Conservation (phyloP, 768 basidiomycete genomes). For the Amanita fuliginea region DNA sequence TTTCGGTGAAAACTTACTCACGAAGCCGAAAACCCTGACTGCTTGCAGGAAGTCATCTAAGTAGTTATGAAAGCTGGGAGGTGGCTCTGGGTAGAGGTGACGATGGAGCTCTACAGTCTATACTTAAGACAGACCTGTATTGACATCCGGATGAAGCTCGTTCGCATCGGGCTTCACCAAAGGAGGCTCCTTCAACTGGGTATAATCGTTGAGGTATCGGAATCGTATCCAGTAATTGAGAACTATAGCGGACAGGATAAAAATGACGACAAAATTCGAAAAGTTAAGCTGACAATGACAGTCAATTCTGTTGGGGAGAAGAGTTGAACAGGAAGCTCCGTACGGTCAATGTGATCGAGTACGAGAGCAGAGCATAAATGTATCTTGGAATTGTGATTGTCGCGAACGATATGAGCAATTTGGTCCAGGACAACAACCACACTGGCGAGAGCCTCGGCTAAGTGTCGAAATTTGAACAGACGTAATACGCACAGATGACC, state of each 20-base stretch:
- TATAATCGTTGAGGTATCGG: conserved; percentile 67
- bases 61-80: conserved; percentile 86
- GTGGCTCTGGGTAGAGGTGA: conserved; percentile 34
- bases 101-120: background rate
- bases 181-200: conserved; percentile 70
- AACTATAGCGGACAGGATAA: conserved; percentile 51
- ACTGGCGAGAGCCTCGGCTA: conserved; percentile 30
- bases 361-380: conserved; percentile 71
- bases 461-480: background rate
- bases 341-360: conserved; percentile 85
- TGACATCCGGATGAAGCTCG: conserved; percentile 87
- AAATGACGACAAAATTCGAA: conserved; percentile 79
- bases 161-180: conserved; percentile 75
- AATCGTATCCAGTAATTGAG: conserved; percentile 82
- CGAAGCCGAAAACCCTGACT: conserved; percentile 93
- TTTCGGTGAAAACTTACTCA: conserved; percentile 21
- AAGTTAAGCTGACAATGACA: conserved; percentile 62
- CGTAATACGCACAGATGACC: conserved; percentile 56
- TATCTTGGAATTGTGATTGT: conserved; percentile 77
- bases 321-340: conserved; percentile 11
- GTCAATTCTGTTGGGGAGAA: conserved; percentile 3
- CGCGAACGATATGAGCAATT: conserved; percentile 60
- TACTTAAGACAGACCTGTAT: conserved; percentile 31
- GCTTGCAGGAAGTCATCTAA: conserved; percentile 96
- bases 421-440: conserved; percentile 74